Evolutionary conservation across 257 asterid genomes (phyloP).

Genomic region (Solanum neorickii): DNA sequence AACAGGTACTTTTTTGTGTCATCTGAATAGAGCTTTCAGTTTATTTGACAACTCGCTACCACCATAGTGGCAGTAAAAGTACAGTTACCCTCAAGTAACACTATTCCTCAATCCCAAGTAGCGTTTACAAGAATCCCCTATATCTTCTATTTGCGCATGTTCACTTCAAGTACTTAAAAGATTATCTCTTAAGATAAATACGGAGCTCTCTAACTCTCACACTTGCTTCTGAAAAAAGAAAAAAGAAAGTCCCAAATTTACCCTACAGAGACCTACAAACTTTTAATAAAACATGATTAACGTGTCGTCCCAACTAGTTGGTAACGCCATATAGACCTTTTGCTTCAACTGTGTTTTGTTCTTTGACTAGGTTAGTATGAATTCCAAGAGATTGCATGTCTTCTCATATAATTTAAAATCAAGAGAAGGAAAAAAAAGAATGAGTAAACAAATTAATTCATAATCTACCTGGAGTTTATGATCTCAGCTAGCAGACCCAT

Average conservation of each 20-base stretch:
- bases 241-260: not conserved
- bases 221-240: not conserved
- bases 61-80: not conserved
- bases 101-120: not conserved
- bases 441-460: not conserved
- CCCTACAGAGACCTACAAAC: not conserved
- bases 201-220: not conserved
- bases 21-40: not conserved
- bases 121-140: not conserved
- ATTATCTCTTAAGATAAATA: not conserved
- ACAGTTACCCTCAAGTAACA: not conserved
- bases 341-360: not conserved
- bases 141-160: not conserved
- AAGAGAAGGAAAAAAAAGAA: not conserved
- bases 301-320: not conserved
- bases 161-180: not conserved
- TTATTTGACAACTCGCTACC: not conserved
- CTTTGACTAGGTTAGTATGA: not conserved
- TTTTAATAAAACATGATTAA: not conserved
- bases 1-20: not conserved
- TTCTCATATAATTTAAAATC: not conserved
- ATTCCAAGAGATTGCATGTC: not conserved
- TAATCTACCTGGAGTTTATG: slow-evolving; percentile 75
- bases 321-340: not conserved
- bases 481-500: slow-evolving; percentile 83